Evolutionary conservation across 805 yeast species (phyloP), one percentile per base, ranked within the genome.

Genomic region (Pichia gijzeniarum): DNA sequence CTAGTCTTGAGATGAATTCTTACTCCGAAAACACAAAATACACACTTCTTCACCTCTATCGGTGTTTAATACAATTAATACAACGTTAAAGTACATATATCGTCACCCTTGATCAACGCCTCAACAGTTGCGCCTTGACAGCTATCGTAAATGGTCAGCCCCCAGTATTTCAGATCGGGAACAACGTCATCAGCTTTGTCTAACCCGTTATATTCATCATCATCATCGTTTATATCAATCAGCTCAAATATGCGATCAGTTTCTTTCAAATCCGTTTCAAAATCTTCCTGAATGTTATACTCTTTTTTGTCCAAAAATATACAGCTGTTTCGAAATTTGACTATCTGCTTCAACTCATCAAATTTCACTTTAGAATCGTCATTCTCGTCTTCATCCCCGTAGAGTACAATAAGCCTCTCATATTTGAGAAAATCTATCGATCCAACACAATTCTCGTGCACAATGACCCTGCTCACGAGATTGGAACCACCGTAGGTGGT

Each of bases 391-490:
- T 28, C 14, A 20, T 10, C 13, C 17, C 3, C 9, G 22, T 34
- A 44, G 18, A 35, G 31, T 2, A 44, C 73, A 43, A 69, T 65
- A 48, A 80, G 69, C 48, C 68, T 67, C 51, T 72, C 72, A 70
- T 81, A 79, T 43, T 68, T 74, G 63, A 76, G 69, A 55, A 79
- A 79, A 40, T 72, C 74, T 22, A 73, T 60, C 3, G 76, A 69
- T 51, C 74, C 76, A n/a, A 74, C 65, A 4, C 71, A 65, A 31
- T 81, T 82, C 49, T 69, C 69, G 55, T 79, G 84, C 9, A 77
- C 33, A 1, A 76, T 65, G 3, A 79, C 48, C 48, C 77, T 78
- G 33, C 63, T 64, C 17, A 78, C 61, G 1, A 63, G 56, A 4
- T 74, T 52, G 5, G 35, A 33, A 5, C 53, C 47, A 9, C 57